phyloP scores from a whole-genome alignment of 139 green algal genomes.

The Marvania coccoides region DNA sequence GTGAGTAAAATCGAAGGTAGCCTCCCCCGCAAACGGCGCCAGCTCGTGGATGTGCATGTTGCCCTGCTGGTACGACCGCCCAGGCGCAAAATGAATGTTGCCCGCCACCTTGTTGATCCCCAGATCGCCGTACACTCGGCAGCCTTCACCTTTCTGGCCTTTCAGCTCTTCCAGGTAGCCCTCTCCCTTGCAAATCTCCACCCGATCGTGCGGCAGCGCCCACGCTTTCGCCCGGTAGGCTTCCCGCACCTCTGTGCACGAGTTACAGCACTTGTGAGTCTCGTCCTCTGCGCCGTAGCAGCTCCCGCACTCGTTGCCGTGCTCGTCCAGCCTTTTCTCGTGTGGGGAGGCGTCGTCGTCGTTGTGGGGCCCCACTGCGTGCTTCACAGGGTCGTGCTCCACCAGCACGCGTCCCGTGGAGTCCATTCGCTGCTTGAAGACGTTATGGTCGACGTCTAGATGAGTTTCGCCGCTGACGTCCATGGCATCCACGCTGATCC shows the following conservation, averaged over 20 bases:
- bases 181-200: conserved; percentile 85
- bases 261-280: conserved; percentile 83
- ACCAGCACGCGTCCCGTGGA: neutral
- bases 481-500: conserved; percentile 93
- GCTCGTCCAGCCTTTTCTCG: conserved; percentile 3
- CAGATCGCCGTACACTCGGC: conserved; percentile 83
- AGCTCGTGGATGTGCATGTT: conserved; percentile 93
- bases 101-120: conserved; percentile 80
- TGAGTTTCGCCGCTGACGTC: conserved; percentile 92
- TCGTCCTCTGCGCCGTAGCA: conserved; percentile 88
- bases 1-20: conserved; percentile 78
- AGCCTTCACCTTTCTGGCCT: conserved; percentile 85
- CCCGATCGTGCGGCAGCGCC: conserved; percentile 50
- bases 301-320: conserved; percentile 57
- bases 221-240: conserved; percentile 56
- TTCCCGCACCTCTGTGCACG: conserved; percentile 78
- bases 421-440: conserved; percentile 64
- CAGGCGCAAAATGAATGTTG: conserved; percentile 96
- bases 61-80: conserved; percentile 83
- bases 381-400: neutral
- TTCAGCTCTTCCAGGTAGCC: conserved; percentile 59
- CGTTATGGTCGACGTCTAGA: conserved; percentile 83
- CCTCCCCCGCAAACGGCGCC: conserved; percentile 58
- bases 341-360: neutral
- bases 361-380: neutral